Evolutionary conservation across 129 eudicot species (phyloP).

Genomic region (Scalesia atractyloides): DNA sequence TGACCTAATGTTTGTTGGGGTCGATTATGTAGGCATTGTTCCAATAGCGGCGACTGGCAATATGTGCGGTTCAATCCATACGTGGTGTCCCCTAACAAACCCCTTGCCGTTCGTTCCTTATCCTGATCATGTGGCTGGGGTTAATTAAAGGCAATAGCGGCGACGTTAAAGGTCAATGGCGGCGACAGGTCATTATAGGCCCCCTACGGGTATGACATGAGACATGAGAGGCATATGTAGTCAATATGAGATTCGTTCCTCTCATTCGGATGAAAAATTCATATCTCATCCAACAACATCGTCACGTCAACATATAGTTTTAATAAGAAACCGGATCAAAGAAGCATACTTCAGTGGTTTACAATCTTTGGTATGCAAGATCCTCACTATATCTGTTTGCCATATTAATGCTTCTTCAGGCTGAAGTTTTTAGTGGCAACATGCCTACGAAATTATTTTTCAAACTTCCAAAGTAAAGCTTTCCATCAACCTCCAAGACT

Average conservation of each 20-base stretch:
- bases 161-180: no score
- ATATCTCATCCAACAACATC: no score
- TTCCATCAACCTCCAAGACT: constrained; percentile 60
- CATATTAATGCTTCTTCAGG: background rate
- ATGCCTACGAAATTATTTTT: constrained; percentile 58
- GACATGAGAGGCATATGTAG: background rate
- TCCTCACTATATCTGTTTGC: background rate
- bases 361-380: constrained; percentile 8
- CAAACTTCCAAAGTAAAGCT: constrained; percentile 74
- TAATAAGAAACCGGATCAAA: constrained; percentile 44
- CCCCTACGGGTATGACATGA: no score
- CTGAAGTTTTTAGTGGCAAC: constrained; percentile 35
- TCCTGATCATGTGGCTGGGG: no score
- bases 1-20: no score
- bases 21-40: no score
- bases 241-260: background rate
- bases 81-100: no score
- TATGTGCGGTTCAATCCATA: no score
- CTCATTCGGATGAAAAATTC: background rate
- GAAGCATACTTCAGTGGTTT: constrained; percentile 41
- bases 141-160: no score
- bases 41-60: no score
- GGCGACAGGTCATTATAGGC: no score
- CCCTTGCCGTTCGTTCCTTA: no score
- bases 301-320: constrained; percentile 34